Evolutionary conservation across 345 rosid genomes (phyloP).

Genomic region (Dipteronia dyeriana): DNA sequence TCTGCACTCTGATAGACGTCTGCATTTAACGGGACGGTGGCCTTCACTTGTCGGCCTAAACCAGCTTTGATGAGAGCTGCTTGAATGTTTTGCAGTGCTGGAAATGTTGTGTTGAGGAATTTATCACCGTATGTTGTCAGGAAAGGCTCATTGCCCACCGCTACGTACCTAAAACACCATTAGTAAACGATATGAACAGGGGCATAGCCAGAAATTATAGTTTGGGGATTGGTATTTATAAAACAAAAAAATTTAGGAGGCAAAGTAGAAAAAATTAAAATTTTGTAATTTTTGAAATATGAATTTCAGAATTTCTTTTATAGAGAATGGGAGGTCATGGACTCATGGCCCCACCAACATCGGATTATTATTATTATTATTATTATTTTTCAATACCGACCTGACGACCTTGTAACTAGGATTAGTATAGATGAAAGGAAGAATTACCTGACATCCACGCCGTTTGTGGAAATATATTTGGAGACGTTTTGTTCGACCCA

Average conservation of each 20-base stretch:
- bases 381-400: too few relatives aligned
- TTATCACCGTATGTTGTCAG: constrained; percentile 64
- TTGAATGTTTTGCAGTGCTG: constrained; percentile 86
- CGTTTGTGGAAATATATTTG: constrained; percentile 53
- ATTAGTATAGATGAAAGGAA: too few relatives aligned
- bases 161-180: constrained; percentile 54
- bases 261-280: too few relatives aligned
- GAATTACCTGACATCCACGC: constrained; percentile 64
- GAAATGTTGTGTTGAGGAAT: constrained; percentile 56
- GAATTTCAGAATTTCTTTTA: too few relatives aligned
- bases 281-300: too few relatives aligned
- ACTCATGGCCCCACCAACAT: too few relatives aligned
- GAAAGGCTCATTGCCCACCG: constrained; percentile 92
- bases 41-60: constrained; percentile 66
- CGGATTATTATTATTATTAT: too few relatives aligned
- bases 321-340: too few relatives aligned
- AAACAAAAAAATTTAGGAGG: too few relatives aligned
- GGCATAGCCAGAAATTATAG: too few relatives aligned
- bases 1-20: constrained; percentile 62
- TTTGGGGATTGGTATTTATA: too few relatives aligned
- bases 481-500: constrained; percentile 87
- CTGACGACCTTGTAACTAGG: too few relatives aligned
- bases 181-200: not conserved
- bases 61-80: constrained; percentile 92
- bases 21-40: constrained; percentile 82